Evolutionary conservation across 768 basidiomycete species (phyloP), one percentile per base, ranked within the genome.

Genomic region (Tricholoma bakamatsutake): DNA sequence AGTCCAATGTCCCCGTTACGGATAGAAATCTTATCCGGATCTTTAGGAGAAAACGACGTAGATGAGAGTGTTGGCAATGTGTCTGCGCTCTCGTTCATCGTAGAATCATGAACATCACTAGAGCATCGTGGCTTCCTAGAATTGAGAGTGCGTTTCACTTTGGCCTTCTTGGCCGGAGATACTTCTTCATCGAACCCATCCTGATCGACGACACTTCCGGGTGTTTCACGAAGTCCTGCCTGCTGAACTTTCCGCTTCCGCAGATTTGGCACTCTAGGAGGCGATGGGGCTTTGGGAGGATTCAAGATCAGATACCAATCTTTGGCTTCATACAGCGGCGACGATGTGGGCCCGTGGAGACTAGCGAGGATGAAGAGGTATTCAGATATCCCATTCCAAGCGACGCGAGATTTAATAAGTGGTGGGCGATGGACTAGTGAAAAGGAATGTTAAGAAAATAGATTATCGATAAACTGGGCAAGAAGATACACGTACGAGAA

Each of bases 351-450:
- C 12, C 70, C 70, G 51, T 75, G 73, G 2, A 71, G 69, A 37
- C 60, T 67, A 7, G 67, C 67, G 8, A 75, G 62, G 28, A 73
- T 67, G 24, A 66, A 68, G 31, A 75, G 65, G 55, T 76, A 75
- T 59, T 75, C 75, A 13, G 63, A 62, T 34, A 66, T 68, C 34
- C 77, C 77, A 53, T 73, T 75, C 77, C 77, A 79, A 9, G 72
- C 71, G 13, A 78, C 73, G 8, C 67, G 65, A 4, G 74, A 71
- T 21, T 66, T 65, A 50, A 79, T 76, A 39, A 74, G 64, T 34
- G 66, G 67, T 28, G 74, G 74, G 30, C 66, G 67, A 42, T 73
- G 73, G 15, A 76, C 76, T 78, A 57, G 6, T 33, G 50, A n/a
- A 18, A 28, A 12, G 15, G 27, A 33, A 52, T 17, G 46, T 51